Percentiles rank a stretch among this genome's conserved stretches.
These are phyloP conservation scores for Crucibulum laeve DNA, from an alignment of 768 basidiomycete species.

Conservation along the genomic window DNA sequence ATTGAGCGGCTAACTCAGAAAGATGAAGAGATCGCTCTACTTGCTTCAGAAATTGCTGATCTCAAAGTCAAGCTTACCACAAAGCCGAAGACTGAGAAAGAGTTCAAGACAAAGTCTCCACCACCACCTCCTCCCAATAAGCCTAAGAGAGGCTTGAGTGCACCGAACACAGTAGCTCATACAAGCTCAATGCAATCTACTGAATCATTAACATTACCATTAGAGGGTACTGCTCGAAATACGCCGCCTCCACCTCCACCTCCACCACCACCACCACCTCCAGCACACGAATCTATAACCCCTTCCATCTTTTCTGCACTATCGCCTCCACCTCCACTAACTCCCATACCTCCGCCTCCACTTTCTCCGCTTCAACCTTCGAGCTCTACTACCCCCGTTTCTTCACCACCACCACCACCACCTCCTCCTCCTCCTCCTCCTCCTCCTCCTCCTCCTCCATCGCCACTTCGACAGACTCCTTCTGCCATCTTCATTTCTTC, in stretches of 20 bases:
- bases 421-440: constrained; percentile 14
- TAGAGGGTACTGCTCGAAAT: constrained; percentile 11
- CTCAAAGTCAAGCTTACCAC: constrained; percentile 47
- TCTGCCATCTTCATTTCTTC: constrained; percentile 14
- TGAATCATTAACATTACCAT: background rate
- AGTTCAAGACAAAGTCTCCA: constrained; percentile 63
- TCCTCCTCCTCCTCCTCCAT: constrained; percentile 26
- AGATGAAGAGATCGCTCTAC: constrained; percentile 55
- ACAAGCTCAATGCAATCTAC: background rate
- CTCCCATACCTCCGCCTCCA: constrained; percentile 9
- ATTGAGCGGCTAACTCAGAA: constrained; percentile 68
- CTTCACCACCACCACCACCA: constrained; percentile 16
- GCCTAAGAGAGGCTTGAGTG: constrained; percentile 17
- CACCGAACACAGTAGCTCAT: background rate
- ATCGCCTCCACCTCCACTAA: constrained; percentile 20
- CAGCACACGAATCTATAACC: constrained; percentile 15
- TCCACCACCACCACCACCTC: constrained; percentile 19
- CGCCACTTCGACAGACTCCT: constrained; percentile 29
- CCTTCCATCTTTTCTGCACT: constrained; percentile 19
- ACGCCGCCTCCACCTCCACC: constrained; percentile 15
- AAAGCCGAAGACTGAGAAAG: constrained; percentile 60
- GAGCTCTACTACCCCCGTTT: too few relatives aligned
- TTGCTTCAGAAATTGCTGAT: constrained; percentile 45
- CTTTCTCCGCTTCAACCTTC: constrained; percentile 18
- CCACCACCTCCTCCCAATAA: constrained; percentile 62